Evolutionary conservation across 306 rosid species (phyloP).

Genomic region (Prunus salicina): DNA sequence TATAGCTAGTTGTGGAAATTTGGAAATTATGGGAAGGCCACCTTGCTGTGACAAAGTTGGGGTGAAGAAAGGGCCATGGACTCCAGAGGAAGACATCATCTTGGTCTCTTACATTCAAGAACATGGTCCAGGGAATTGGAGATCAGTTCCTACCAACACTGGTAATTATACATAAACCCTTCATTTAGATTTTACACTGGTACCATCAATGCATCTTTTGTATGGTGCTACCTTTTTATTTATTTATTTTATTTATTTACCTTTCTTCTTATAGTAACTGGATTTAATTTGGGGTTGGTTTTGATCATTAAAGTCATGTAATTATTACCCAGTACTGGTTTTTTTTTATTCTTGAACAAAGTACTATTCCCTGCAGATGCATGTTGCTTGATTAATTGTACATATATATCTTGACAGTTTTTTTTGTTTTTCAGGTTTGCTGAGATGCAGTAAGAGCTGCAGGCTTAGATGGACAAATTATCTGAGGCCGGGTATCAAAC

Average conservation of each 20-base stretch:
- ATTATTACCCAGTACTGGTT: neutral
- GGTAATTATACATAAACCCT: conserved; percentile 32
- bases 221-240: neutral
- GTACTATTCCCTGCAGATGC: neutral
- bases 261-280: neutral
- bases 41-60: conserved; percentile 84
- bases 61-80: conserved; percentile 98
- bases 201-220: neutral
- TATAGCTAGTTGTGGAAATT: neutral
- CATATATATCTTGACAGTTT: neutral
- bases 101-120: conserved; percentile 92
- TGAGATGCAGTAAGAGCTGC: conserved; percentile 93
- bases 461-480: conserved; percentile 95
- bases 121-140: conserved; percentile 94
- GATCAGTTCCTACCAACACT: conserved; percentile 79
- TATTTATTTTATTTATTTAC: too few relatives aligned
- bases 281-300: conserved; percentile 2
- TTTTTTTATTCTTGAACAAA: neutral
- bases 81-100: conserved; percentile 90
- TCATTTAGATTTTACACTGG: neutral
- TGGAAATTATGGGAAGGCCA: conserved; percentile 71
- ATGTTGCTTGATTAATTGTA: neutral
- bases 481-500: conserved; percentile 83
- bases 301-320: conserved; percentile 7
- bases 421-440: conserved; percentile 50